Evolutionary conservation across 169 alveolate species (phyloP), one percentile per base, ranked within the genome.

Genomic region (Eimeria acervulina): DNA sequence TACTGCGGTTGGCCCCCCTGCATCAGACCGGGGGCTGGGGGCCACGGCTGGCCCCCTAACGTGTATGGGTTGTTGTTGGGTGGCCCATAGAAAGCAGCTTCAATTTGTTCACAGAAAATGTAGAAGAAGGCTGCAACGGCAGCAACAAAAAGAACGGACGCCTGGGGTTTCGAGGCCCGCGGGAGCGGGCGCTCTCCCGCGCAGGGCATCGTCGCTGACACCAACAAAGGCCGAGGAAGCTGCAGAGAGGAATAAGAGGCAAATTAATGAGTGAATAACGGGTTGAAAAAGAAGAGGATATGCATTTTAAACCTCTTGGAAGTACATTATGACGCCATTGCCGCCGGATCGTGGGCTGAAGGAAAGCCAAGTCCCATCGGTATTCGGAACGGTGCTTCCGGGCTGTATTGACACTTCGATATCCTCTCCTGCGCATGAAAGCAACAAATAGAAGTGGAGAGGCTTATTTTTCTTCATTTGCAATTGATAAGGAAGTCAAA

Each of bases 171-270:
- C 55, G 19, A 66, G 76, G 36, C 76, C 28, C 13, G 76, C 28
- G 87, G 38, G 87, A 74, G 87, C 87, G 87, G 38, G 59, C 87
- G 51, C 87, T 74, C 87, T 74, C 87, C 87, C 51, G 59, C 87
- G 36, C 59, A 38, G 51, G n/a, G 59, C 59, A 74, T 74, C 59
- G 59, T 74, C 59, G 28, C 44, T 55, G 33, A 55, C 4, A 5
- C 55, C 55, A 47, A 47, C 55, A 47, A 47, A 12, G 12, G 12
- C 12, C 12, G 19, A 47, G 55, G 55, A 47, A 12, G 55, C 12
- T 47, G 55, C 19, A 5, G 5, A 55, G 5, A 55, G 26, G 26
- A 12, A 55, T 55, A 61, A 26, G 12, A 19, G 31, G 72, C 1
- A 26, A 61, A 55, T 55, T 13, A 55, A 55, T 13, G 26, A 55